These are phyloP conservation scores for Colletotrichum cereale DNA, from an alignment of 2,329 filamentous ascomycete species.

Conservation along the genomic window DNA sequence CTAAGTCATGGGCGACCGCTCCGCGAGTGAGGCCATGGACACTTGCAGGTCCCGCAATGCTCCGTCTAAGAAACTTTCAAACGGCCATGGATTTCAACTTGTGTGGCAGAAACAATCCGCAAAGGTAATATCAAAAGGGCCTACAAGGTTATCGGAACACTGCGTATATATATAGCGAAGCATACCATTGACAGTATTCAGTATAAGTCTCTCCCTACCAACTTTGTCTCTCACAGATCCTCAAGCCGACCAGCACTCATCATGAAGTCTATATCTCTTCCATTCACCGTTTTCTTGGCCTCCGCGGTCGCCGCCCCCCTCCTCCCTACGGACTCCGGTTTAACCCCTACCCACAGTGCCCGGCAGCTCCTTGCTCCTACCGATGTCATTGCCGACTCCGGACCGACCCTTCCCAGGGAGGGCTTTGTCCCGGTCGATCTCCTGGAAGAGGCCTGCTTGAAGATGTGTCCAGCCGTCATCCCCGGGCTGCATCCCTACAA, in stretches of 20 bases:
- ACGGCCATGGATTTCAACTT: not conserved
- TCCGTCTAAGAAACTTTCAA: not conserved
- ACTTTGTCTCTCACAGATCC: not conserved
- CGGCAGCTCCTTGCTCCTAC: not conserved
- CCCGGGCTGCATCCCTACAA: not conserved
- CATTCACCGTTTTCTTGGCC: not conserved
- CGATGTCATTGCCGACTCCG: too few relatives aligned
- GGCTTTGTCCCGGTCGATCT: not conserved
- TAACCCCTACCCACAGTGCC: not conserved
- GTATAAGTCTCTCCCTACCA: not conserved
- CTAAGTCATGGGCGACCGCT: too few relatives aligned
- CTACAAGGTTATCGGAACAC: not conserved
- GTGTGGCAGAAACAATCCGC: not conserved
- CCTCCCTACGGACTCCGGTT: not conserved
- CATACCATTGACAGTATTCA: not conserved
- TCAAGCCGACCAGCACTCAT: not conserved
- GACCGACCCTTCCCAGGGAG: not conserved
- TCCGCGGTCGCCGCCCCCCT: not conserved
- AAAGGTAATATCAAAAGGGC: not conserved
- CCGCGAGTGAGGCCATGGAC: not conserved
- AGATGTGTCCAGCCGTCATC: not conserved
- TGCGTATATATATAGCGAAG: not conserved
- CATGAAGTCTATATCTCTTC: not conserved
- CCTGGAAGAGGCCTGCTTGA: not conserved
- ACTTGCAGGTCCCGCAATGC: not conserved